phyloP scores from a whole-genome alignment of 2,329 filamentous ascomycete species.

The Neofusicoccum cordaticola region DNA sequence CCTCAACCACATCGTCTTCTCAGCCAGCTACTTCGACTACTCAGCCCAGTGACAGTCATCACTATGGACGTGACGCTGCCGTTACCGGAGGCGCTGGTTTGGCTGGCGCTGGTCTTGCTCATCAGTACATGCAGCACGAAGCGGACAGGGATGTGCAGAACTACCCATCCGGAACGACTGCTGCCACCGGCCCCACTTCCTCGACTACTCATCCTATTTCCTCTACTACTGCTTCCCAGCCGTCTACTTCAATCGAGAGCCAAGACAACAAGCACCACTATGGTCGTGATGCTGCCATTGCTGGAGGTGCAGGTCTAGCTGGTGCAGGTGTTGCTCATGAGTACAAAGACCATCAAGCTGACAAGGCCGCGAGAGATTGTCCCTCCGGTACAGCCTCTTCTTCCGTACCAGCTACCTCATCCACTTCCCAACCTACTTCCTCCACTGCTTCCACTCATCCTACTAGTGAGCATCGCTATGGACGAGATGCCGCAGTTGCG shows the following conservation, averaged over 20 bases:
- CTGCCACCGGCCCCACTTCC: background rate
- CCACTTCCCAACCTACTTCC: background rate
- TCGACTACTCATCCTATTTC: background rate
- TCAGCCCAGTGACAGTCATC: constrained; percentile 19
- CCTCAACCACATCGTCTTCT: background rate
- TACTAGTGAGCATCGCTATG: constrained; percentile 28
- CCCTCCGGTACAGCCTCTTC: no score
- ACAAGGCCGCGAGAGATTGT: background rate
- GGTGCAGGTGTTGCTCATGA: constrained; percentile 21
- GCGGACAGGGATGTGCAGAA: background rate
- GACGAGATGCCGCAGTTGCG: constrained; percentile 31
- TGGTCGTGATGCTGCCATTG: constrained; percentile 31
- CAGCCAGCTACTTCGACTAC: background rate
- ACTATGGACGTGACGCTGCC: constrained; percentile 31
- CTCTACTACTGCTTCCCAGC: no score
- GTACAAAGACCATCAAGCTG: background rate
- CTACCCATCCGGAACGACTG: background rate
- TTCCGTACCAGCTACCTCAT: background rate
- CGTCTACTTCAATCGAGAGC: background rate
- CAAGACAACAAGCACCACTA: constrained; percentile 24
- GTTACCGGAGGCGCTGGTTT: constrained; percentile 30
- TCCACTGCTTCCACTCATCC: background rate
- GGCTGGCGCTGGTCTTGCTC: constrained; percentile 23
- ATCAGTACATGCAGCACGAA: constrained; percentile 14
- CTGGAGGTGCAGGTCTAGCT: constrained; percentile 29